Percentiles rank a stretch among this genome's conserved stretches.
Evolutionary conservation across 1,284 basidiomycete genomes (phyloP).

Genomic region (Tranzscheliella williamsii): DNA sequence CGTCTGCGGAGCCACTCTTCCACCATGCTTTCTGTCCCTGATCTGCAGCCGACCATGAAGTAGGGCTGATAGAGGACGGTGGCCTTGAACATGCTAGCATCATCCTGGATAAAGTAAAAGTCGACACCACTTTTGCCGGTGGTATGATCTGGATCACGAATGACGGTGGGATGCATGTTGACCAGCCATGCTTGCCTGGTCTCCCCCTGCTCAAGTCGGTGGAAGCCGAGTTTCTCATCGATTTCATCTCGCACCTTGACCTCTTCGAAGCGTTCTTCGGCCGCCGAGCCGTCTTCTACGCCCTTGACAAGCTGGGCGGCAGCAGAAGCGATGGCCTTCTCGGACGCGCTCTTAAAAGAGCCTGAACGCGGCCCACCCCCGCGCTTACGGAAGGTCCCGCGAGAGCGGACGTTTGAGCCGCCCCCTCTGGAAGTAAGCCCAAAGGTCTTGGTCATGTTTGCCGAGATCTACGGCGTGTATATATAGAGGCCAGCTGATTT

Average conservation of each 20-base stretch:
- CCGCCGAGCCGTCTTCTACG: constrained; percentile 51
- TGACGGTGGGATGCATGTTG: constrained; percentile 95
- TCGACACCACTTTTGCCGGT: constrained; percentile 74
- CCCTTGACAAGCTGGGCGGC: constrained; percentile 39
- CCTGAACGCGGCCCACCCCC: constrained; percentile 30
- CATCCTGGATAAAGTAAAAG: constrained; percentile 96
- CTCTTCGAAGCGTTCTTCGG: constrained; percentile 57
- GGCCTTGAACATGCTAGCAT: constrained; percentile 93
- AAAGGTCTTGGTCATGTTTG: constrained; percentile 32
- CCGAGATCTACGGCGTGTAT: background rate
- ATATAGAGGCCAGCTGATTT: too few species aligned
- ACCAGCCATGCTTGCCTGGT: constrained; percentile 75
- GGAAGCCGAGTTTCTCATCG: constrained; percentile 89
- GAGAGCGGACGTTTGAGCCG: constrained; percentile 24
- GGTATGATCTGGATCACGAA: constrained; percentile 69
- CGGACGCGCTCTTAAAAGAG: constrained; percentile 29
- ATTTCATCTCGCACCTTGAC: constrained; percentile 72
- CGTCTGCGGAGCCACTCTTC: constrained; percentile 96
- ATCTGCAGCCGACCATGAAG: constrained; percentile 81
- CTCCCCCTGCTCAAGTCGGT: constrained; percentile 53
- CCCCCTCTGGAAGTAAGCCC: constrained; percentile 30
- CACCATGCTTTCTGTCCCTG: constrained; percentile 82
- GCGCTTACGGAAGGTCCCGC: constrained; percentile 36
- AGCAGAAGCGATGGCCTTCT: constrained; percentile 39
- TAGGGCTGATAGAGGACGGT: constrained; percentile 93